Base-by-base conservation (phyloP, 1,284 basidiomycete species). In the Sporisorium sorghi region DNA sequence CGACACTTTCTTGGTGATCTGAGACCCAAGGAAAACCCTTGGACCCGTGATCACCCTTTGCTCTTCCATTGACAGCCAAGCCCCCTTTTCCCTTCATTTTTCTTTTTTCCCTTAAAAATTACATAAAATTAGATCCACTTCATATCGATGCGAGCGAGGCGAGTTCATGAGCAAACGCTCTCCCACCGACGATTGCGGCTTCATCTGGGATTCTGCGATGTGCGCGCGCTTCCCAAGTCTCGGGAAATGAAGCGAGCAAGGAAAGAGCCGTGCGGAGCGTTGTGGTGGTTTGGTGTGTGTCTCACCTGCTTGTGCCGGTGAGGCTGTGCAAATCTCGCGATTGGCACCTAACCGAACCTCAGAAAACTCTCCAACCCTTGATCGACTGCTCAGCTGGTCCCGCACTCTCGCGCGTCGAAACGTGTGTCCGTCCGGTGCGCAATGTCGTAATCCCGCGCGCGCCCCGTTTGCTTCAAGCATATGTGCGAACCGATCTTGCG, bases 391-490 rank as follows among this genome's bases (percentile, higher is more conserved):
- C 14, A 40, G n/a, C n/a, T 7, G 4, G 35, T 17, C 3, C 35
- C 35, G 33, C n/a, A n/a, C n/a, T n/a, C n/a, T n/a, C n/a, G n/a
- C n/a, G n/a, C n/a, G n/a, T n/a, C n/a, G n/a, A n/a, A n/a, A n/a
- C 15, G 5, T n/a, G n/a, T 37, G 37, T 40, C 37, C 10, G 37
- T 40, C 37, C n/a, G 37, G 26, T n/a, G 44, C 19, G 44, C 9
- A 47, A 26, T 46, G 44, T 46, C 44, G 44, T 46, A 46, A 46
- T 46, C 44, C 21, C 28, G 44, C 44, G 23, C 43, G n/a, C n/a
- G n/a, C n/a, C n/a, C n/a, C n/a, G n/a, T n/a, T 44, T 44, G 44
- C 44, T 47, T 26, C 44, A 47, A 8, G 15, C 2, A 5, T 17
- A 47, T 48, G 55, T 48, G 9, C 15, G 23, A 14, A 6, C 12